Base-by-base conservation (phyloP, 139 green algal species). In the Picochlorum sp. region DNA sequence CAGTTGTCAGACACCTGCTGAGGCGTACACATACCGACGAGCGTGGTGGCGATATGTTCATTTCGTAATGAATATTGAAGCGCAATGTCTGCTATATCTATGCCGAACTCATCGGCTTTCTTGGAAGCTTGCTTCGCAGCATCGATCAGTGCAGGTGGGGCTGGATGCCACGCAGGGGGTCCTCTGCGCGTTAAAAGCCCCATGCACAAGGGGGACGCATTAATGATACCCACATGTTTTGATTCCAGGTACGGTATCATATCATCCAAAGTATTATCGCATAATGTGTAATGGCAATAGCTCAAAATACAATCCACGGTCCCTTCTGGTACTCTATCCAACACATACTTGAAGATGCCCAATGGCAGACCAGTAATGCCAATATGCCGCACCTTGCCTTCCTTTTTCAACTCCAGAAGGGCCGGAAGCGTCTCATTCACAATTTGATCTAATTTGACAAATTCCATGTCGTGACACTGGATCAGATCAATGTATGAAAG, bases 381-480 rank as follows among this genome's bases (percentile, higher is more conserved):
- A 14, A 98, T 80, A 57, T 86, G 72, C 5, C 85, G 70, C 18
- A 97, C 78, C 45, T 94, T 72, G 0, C 92, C 92, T 61, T 81
- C 24, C 31, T 75, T 54, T 62, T 91, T 95, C 9, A 97, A 77
- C 55, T 79, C 54, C 11, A 81, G 47, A 61, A 98, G 78, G 0
- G 90, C 92, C 34, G 92, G 92, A 6, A 98, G 69, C 14, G 92
- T 92, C 76, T 97, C 92, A 14, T 68, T 81, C 0, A 95, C 68
- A 10, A 96, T 62, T 82, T 89, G 75, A 28, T 93, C 77, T 6
- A 97, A 67, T 31, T 83, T 62, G 0, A 65, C 83, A 69, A 96
- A 98, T 78, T 98, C 92, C 3, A 98, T 95, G 75, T 98, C 92
- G 62, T 98, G 92, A 59, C 77, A 88, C 45, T 96, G 87, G 1